Conservation (phyloP, 495 filamentous ascomycete genomes). For the Barbatosphaeria neglecta region DNA sequence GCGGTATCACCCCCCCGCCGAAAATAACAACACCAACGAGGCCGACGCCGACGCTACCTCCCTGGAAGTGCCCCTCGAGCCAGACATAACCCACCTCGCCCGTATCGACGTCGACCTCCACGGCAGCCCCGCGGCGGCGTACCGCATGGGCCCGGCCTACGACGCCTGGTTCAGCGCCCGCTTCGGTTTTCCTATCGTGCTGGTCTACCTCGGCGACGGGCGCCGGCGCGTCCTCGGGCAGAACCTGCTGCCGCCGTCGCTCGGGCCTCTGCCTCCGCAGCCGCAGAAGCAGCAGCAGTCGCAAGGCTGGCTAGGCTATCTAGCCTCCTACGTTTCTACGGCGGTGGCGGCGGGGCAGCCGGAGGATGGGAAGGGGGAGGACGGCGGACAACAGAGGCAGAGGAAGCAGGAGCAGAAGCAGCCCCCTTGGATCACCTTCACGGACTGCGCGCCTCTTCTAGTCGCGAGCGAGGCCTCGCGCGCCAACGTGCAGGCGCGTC, state of each 20-base stretch:
- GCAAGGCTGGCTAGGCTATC: conserved; percentile 1
- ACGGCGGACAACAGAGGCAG: background rate
- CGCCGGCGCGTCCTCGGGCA: conserved; percentile 52
- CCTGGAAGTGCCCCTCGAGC: conserved; percentile 49
- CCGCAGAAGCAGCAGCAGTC: conserved; percentile 3
- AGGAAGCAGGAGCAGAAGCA: conserved; percentile 2
- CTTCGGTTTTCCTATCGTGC: conserved; percentile 54
- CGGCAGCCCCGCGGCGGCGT: conserved; percentile 48
- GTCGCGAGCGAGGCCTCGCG: conserved; percentile 62
- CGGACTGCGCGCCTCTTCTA: conserved; percentile 68
- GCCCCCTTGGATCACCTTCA: conserved; percentile 50
- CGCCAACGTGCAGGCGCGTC: conserved; percentile 47
- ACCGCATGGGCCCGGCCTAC: conserved; percentile 53
- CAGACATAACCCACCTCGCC: conserved; percentile 38
- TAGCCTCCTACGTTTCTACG: conserved; percentile 1
- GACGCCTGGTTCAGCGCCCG: conserved; percentile 64
- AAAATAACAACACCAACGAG: no score
- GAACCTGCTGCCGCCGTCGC: conserved; percentile 29
- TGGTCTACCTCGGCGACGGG: conserved; percentile 59
- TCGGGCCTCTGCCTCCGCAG: no score
- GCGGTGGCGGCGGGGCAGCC: no score
- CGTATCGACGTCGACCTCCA: conserved; percentile 49
- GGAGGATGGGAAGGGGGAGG: no score
- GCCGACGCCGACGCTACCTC: no score
- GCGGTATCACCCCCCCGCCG: conserved; percentile 34